phyloP scores from a whole-genome alignment of 345 rosid genomes.

The Syzygium oleosum region DNA sequence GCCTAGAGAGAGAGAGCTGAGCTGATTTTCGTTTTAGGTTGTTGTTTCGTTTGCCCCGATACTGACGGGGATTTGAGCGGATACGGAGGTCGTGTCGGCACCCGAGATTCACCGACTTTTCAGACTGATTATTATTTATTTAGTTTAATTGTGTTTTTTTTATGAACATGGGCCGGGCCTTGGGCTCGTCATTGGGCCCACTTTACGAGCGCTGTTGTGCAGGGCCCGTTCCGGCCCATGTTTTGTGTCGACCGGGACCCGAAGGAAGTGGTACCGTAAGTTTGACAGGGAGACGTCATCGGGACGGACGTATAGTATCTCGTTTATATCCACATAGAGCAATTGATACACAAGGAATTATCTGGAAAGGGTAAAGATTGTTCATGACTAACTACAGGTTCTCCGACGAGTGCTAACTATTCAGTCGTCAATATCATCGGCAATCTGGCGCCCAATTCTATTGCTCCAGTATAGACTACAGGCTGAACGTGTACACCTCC shows the following conservation, averaged over 20 bases:
- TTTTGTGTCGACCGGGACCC: neutral
- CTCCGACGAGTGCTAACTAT: neutral
- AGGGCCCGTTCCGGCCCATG: neutral
- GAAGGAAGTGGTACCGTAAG: neutral
- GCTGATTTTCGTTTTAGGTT: neutral
- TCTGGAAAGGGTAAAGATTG: neutral
- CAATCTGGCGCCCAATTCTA: neutral
- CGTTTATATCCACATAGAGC: neutral
- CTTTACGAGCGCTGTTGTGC: neutral
- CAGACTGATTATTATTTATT: neutral
- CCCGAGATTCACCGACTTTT: neutral
- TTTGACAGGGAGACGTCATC: neutral
- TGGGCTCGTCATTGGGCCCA: neutral
- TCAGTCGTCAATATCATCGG: neutral
- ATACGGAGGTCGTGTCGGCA: neutral
- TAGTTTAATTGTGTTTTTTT: neutral
- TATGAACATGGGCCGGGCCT: neutral
- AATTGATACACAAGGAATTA: neutral
- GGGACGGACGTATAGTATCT: neutral
- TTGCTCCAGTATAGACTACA: neutral
- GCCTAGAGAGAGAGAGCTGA: neutral
- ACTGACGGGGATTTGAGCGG: neutral
- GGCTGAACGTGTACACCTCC: neutral
- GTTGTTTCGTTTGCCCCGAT: neutral
- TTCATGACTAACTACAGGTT: neutral